Base-by-base conservation (phyloP, 192 early-diverging fungal genomes). In the Coemansia sp. region DNA sequence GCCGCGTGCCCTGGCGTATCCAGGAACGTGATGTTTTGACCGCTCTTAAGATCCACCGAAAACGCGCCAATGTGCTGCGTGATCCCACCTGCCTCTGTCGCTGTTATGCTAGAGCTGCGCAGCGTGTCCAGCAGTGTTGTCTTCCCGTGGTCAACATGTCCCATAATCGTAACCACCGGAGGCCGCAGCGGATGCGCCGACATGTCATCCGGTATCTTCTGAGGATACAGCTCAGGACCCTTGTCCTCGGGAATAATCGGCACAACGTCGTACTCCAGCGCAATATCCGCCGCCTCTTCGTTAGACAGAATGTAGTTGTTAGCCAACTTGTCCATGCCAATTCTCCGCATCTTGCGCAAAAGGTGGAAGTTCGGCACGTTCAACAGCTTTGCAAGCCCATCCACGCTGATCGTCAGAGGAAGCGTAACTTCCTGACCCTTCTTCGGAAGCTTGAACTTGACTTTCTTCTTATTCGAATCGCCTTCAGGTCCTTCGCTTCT, bases 31-130 rank as follows among this genome's bases (percentile, higher is more conserved):
- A 97, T 96, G 63, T 68, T 66, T 48, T 72, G 54, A 1, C 72
- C 71, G 47, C 67, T 57, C 48, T 66, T 66, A 37, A 85, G 63
- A 63, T 64, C 26, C 5, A 85, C 92, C 9, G 91, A 93, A 76
- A 98, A 98, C 23, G 95, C 95, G 63, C 97, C 97, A 81, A 99
- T 99, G 71, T 99, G 97, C 81, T 99, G 97, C 0, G 97, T 99
- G 57, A 98, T 98, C 11, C 97, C 97, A 44, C 97, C 97, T 4
- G 92, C 92, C 80, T 98, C 97, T 9, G 89, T 87, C n/a, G 91
- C 92, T 16, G 93, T 95, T 6, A 98, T 92, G 1, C 92, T 91
- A 0, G 94, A 95, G 73, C 93, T 93, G 54, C 97, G 89, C 39
- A 98, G 83, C 0, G 94, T 87, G 74, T 98, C 97, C 47, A 98